phyloP scores from a whole-genome alignment of 768 basidiomycete genomes.

The Suillus fuscotomentosus region DNA sequence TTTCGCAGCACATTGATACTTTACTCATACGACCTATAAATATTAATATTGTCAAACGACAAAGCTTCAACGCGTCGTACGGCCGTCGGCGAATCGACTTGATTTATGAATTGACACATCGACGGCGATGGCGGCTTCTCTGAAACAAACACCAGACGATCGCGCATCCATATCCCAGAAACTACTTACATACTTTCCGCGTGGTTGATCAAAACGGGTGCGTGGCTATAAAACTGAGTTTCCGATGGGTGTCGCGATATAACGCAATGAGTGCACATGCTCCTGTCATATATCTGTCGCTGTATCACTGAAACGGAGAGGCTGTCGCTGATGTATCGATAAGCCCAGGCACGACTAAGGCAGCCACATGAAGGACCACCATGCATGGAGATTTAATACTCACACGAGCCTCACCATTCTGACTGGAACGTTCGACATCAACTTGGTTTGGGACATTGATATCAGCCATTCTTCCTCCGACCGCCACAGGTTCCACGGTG shows the following conservation, averaged over 20 bases:
- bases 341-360: neutral
- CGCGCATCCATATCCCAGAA: too few relatives aligned
- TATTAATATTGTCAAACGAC: neutral
- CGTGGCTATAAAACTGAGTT: neutral
- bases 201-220: neutral
- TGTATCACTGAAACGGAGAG: neutral
- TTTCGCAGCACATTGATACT: slow-evolving; percentile 33
- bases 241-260: neutral
- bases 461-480: neutral
- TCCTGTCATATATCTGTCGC: neutral
- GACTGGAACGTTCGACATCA: neutral
- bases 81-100: neutral
- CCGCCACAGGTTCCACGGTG: neutral
- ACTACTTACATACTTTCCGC: too few relatives aligned
- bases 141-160: neutral
- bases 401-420: neutral
- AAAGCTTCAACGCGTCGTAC: neutral
- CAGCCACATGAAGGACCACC: neutral
- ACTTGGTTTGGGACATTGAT: neutral
- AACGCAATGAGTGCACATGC: neutral
- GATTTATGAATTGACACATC: neutral
- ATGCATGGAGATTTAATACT: neutral
- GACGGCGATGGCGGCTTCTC: neutral
- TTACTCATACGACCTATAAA: neutral
- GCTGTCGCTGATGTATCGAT: neutral